phyloP scores from a whole-genome alignment of 2,329 filamentous ascomycete species.

The Daldinia sp. region DNA sequence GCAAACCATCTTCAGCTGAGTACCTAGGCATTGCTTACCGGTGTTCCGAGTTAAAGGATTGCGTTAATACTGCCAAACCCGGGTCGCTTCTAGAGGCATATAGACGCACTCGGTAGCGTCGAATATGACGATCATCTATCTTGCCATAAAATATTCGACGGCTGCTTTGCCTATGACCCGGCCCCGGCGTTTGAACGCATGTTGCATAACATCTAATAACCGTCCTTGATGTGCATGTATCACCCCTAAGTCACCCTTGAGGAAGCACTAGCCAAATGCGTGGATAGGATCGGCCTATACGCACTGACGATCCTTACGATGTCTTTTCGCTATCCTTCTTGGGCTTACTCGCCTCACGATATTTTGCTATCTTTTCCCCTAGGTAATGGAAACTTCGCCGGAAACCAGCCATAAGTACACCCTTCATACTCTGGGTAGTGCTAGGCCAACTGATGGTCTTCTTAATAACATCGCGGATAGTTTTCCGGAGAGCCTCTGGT shows the following conservation, averaged over 20 bases:
- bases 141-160: slow-evolving; percentile 1
- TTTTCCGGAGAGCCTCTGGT: slow-evolving; percentile 69
- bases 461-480: slow-evolving; percentile 79
- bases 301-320: slow-evolving; percentile 41
- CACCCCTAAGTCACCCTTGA: neutral
- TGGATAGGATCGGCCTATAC: neutral
- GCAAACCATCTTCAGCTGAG: neutral
- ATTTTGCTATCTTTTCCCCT: slow-evolving; percentile 80
- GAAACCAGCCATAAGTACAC: slow-evolving; percentile 79
- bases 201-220: neutral
- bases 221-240: neutral
- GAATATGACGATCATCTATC: slow-evolving; percentile 13
- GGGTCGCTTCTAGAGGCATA: slow-evolving; percentile 11
- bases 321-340: slow-evolving; percentile 40
- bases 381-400: slow-evolving; percentile 77
- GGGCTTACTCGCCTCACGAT: slow-evolving; percentile 54
- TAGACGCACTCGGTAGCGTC: slow-evolving; percentile 16
- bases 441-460: slow-evolving; percentile 94
- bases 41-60: neutral
- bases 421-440: slow-evolving; percentile 86
- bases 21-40: neutral
- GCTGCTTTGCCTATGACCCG: slow-evolving; percentile 2
- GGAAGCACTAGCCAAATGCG: neutral
- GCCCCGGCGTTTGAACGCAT: neutral
- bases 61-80: neutral